Evolutionary conservation across 768 basidiomycete genomes (phyloP).

Genomic region (Cystofilobasidium ferigula): DNA sequence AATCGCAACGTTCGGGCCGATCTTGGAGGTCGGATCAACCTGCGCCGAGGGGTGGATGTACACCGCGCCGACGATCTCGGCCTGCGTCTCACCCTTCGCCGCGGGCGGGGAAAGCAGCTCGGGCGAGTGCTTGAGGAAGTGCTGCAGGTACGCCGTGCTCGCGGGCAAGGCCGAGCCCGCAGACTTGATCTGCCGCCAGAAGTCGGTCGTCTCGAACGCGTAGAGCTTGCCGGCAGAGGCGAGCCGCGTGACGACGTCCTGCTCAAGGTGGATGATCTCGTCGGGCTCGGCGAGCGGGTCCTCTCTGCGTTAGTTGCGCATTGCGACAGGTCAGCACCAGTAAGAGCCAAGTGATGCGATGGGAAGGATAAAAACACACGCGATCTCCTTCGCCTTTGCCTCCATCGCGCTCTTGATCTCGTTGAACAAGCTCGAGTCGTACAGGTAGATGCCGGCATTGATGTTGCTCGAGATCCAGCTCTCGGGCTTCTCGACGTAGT

Average conservation of each 20-base stretch:
- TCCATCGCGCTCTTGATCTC: slow-evolving; percentile 43
- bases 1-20: slow-evolving; percentile 40
- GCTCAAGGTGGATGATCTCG: slow-evolving; percentile 43
- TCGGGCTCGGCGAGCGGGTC: slow-evolving; percentile 38
- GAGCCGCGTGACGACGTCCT: slow-evolving; percentile 43
- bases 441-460: slow-evolving; percentile 29
- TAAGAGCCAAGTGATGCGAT: neutral
- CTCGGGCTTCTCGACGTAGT: slow-evolving; percentile 44
- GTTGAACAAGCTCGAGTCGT: slow-evolving; percentile 41
- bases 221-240: slow-evolving; percentile 40
- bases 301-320: slow-evolving; percentile 28
- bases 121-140: slow-evolving; percentile 39
- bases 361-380: slow-evolving; percentile 30
- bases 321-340: no score
- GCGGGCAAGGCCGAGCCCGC: slow-evolving; percentile 45
- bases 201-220: slow-evolving; percentile 40
- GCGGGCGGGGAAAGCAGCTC: slow-evolving; percentile 33
- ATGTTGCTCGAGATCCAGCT: slow-evolving; percentile 37
- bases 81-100: slow-evolving; percentile 6
- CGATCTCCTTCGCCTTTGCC: slow-evolving; percentile 37
- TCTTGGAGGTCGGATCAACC: slow-evolving; percentile 40
- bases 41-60: slow-evolving; percentile 41
- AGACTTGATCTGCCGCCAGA: slow-evolving; percentile 44
- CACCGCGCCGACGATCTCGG: slow-evolving; percentile 39
- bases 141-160: slow-evolving; percentile 40